phyloP scores from a whole-genome alignment of 805 yeast genomes.

The Saccharomyces kudriavzevii region DNA sequence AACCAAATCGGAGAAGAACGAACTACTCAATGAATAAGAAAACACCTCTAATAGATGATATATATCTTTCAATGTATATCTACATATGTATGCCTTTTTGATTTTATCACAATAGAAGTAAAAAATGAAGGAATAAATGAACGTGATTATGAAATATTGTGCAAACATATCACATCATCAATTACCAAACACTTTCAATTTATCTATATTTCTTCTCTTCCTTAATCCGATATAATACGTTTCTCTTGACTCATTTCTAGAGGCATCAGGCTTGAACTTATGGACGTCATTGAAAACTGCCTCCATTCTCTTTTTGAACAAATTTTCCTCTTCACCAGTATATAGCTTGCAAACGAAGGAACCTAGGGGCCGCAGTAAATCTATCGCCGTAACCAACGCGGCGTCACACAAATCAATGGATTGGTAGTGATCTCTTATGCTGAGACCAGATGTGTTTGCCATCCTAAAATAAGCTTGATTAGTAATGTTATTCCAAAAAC shows the following conservation, averaged over 20 bases:
- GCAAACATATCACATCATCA: neutral
- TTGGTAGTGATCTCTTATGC: conserved; percentile 69
- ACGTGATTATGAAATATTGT: neutral
- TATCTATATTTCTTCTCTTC: conserved; percentile 37
- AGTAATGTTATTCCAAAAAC: conserved; percentile 57
- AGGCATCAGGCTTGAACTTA: conserved; percentile 73
- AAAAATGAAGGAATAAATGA: neutral
- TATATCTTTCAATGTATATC: conserved; percentile 4
- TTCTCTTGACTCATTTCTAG: conserved; percentile 73
- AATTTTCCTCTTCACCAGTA: conserved; percentile 70
- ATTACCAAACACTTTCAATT: conserved; percentile 36
- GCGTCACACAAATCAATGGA: conserved; percentile 90
- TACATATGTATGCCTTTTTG: conserved; percentile 1
- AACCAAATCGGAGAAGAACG: conserved; percentile 6
- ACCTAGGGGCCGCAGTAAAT: conserved; percentile 64
- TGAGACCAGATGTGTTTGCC: conserved; percentile 82
- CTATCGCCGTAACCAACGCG: conserved; percentile 68
- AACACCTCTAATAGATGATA: conserved; percentile 3
- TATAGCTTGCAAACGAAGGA: conserved; percentile 73
- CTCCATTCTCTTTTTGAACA: conserved; percentile 51
- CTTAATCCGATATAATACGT: conserved; percentile 67
- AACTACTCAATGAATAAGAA: conserved; percentile 8
- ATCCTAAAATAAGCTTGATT: conserved; percentile 81
- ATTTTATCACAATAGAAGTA: neutral
- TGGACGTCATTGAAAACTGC: conserved; percentile 54